A percentile compares a stretch with the other conserved stretches of the same genome.
Conservation (phyloP, 352 stramenopile species). For the Phytophthora sp. region DNA sequence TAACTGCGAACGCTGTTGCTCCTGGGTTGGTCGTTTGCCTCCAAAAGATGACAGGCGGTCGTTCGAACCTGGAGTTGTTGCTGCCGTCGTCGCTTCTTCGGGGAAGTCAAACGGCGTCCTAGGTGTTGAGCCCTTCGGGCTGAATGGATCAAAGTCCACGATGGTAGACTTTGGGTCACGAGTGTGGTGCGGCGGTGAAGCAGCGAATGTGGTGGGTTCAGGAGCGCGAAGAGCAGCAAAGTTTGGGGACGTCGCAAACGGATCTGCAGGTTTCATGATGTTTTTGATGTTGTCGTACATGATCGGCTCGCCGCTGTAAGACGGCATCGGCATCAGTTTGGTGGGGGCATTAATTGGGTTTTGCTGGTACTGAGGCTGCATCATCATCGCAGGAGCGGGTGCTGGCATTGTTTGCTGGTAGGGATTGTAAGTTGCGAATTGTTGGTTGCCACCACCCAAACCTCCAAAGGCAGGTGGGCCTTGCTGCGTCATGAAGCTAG, state of each 20-base stretch:
- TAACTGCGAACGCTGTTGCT: conserved; percentile 63
- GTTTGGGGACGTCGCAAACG: conserved; percentile 47
- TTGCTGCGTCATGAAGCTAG: conserved; percentile 74
- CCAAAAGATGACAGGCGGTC: conserved; percentile 51
- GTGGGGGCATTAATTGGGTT: conserved; percentile 14
- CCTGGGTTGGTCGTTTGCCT: conserved; percentile 66
- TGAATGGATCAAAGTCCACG: conserved; percentile 79
- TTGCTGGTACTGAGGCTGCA: conserved; percentile 36
- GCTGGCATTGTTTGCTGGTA: conserved; percentile 26
- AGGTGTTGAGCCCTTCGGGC: conserved; percentile 57
- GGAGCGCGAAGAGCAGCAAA: conserved; percentile 26
- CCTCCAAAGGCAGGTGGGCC: conserved; percentile 48
- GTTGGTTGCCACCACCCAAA: conserved; percentile 35
- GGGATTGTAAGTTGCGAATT: conserved; percentile 37
- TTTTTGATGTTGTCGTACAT: conserved; percentile 76
- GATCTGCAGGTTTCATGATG: conserved; percentile 53
- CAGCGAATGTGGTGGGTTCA: conserved; percentile 34
- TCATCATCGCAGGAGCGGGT: conserved; percentile 23
- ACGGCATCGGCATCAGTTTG: conserved; percentile 37
- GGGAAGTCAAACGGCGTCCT: conserved; percentile 55
- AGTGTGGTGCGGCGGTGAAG: conserved; percentile 28
- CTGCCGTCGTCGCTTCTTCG: conserved; percentile 8
- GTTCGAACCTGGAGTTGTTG: conserved; percentile 26
- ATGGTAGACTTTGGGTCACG: conserved; percentile 54
- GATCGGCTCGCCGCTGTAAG: conserved; percentile 50